These are phyloP conservation scores for Cladophialophora exuberans DNA, from an alignment of 2,329 filamentous ascomycete genomes.

Conservation along the genomic window DNA sequence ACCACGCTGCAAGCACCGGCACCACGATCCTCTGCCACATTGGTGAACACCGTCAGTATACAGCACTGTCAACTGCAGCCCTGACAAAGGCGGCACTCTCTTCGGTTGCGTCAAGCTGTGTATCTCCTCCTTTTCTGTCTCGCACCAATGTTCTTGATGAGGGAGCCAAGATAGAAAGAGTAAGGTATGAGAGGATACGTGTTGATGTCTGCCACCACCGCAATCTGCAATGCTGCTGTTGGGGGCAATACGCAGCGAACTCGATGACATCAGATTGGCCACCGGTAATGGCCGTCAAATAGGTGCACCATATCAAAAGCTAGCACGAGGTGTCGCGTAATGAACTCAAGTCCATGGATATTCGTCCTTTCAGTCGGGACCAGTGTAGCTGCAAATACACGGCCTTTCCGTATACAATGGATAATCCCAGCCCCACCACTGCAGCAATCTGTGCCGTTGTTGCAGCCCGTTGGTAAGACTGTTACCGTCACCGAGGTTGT, in stretches of 20 bases:
- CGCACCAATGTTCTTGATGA: too few relatives aligned
- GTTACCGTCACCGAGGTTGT: conserved; percentile 8
- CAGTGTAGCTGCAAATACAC: background rate
- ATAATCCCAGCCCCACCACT: conserved; percentile 2
- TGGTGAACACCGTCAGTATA: conserved; percentile 3
- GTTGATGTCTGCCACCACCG: too few relatives aligned
- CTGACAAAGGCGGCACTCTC: background rate
- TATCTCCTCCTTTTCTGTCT: too few relatives aligned
- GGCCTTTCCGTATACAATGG: background rate
- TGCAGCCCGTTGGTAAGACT: conserved; percentile 8
- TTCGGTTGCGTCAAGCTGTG: too few relatives aligned
- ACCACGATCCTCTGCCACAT: conserved; percentile 1
- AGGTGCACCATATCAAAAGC: conserved; percentile 6
- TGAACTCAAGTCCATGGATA: background rate
- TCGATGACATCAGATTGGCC: conserved; percentile 2
- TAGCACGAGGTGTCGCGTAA: background rate
- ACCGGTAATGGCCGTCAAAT: background rate
- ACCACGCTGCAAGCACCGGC: conserved; percentile 3
- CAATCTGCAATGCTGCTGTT: too few relatives aligned
- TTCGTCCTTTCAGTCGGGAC: background rate
- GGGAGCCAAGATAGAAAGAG: too few relatives aligned
- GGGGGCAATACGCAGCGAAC: too few relatives aligned
- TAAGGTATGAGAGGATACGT: too few relatives aligned
- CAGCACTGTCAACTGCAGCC: background rate
- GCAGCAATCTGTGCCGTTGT: conserved; percentile 15